A percentile compares a stretch with the other conserved stretches of the same genome.
These are phyloP conservation scores for Funneliformis mosseae DNA, from an alignment of 192 early-diverging fungal genomes.

Conservation along the genomic window DNA sequence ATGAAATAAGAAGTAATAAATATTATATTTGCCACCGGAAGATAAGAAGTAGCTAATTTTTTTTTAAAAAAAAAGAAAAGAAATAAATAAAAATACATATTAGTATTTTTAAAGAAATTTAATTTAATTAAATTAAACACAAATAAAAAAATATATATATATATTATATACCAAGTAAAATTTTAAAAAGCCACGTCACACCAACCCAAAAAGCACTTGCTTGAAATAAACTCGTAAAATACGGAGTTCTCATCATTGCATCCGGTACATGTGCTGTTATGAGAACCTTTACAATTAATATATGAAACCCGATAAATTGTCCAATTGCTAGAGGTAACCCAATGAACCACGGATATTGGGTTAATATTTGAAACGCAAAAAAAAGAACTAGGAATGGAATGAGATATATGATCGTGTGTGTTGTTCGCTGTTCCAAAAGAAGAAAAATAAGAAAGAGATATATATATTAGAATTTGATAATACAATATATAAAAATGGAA, in stretches of 20 bases:
- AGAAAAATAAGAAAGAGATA: background rate
- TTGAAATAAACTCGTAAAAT: constrained; percentile 86
- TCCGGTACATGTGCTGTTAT: constrained; percentile 50
- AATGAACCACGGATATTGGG: constrained; percentile 75
- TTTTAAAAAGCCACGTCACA: constrained; percentile 61
- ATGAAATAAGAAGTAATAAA: constrained; percentile 64
- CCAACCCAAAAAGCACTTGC: constrained; percentile 75
- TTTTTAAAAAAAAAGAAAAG: background rate
- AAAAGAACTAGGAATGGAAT: constrained; percentile 70
- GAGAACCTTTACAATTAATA: constrained; percentile 63
- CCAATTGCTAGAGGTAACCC: constrained; percentile 64
- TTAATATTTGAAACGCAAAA: constrained; percentile 57
- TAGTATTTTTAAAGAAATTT: background rate
- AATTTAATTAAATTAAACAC: background rate
- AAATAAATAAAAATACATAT: background rate
- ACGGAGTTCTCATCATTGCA: constrained; percentile 76
- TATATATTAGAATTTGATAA: background rate
- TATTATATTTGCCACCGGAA: constrained; percentile 62
- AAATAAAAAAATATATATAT: background rate
- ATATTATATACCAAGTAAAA: constrained; percentile 65
- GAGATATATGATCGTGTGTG: constrained; percentile 68
- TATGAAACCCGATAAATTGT: constrained; percentile 57
- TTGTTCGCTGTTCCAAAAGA: constrained; percentile 49
- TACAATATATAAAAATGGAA: background rate
- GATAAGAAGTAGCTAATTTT: constrained; percentile 61